Evolutionary conservation across 306 rosid genomes (phyloP).

Genomic region (Begonia loranthoides): DNA sequence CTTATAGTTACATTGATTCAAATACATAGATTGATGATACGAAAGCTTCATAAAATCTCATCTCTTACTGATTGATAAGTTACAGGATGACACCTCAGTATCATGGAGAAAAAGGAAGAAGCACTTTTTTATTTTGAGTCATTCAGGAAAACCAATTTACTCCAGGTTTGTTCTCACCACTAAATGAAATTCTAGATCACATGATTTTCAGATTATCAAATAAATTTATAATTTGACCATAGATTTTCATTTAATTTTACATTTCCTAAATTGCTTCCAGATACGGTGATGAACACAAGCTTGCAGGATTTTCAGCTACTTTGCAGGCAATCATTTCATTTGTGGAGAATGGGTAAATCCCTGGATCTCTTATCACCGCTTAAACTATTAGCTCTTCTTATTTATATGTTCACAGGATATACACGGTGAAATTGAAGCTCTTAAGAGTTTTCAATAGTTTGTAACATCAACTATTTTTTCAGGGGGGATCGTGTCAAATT

Average conservation of each 20-base stretch:
- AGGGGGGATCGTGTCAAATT: conserved; percentile 76
- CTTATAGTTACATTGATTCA: too few relatives aligned
- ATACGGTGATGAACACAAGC: conserved; percentile 91
- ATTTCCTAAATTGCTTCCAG: conserved; percentile 23
- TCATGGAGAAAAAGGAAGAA: conserved; percentile 97
- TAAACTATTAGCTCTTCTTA: too few relatives aligned
- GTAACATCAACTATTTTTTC: conserved; percentile 11
- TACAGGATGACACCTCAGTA: conserved; percentile 90
- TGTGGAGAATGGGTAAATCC: conserved; percentile 71
- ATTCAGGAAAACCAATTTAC: conserved; percentile 92
- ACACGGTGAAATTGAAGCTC: conserved; percentile 3
- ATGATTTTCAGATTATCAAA: neutral
- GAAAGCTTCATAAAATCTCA: too few relatives aligned
- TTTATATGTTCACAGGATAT: too few relatives aligned
- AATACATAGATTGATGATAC: too few relatives aligned
- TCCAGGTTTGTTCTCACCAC: conserved; percentile 52
- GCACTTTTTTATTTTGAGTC: conserved; percentile 71
- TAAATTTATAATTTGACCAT: too few relatives aligned
- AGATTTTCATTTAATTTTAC: conserved; percentile 10
- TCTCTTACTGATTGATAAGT: conserved; percentile 31
- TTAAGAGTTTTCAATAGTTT: conserved; percentile 10
- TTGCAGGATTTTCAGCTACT: conserved; percentile 96
- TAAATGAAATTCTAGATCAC: neutral
- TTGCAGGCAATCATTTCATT: conserved; percentile 95
- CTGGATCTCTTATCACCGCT: neutral